phyloP scores from a whole-genome alignment of 2,329 filamentous ascomycete species.

The Fusarium armeniacum region DNA sequence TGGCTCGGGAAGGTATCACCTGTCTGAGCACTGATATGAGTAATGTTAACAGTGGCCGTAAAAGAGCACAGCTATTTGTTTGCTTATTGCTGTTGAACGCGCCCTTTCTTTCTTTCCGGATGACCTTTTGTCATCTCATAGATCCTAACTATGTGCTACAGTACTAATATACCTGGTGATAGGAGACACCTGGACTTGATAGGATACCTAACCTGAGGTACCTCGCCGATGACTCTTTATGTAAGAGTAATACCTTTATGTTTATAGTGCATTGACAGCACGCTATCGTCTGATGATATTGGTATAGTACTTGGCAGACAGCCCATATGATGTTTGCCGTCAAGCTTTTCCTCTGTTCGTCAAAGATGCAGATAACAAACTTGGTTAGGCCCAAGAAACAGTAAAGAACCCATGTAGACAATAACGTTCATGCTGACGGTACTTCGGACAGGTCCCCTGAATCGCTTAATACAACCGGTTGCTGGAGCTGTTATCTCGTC shows the following conservation, averaged over 20 bases:
- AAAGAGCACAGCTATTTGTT: not conserved
- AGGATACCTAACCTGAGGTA: not conserved
- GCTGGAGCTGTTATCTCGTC: not conserved
- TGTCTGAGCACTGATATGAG: not conserved
- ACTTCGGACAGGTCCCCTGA: not conserved
- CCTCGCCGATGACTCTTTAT: not conserved
- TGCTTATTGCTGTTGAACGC: not conserved
- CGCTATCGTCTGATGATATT: not conserved
- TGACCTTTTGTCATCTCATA: not conserved
- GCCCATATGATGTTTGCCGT: not conserved
- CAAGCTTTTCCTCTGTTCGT: too few relatives aligned
- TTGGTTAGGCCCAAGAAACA: not conserved
- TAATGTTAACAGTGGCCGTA: not conserved
- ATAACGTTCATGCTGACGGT: not conserved
- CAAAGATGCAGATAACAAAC: too few relatives aligned
- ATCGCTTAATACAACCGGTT: not conserved
- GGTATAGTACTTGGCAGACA: not conserved
- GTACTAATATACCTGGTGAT: not conserved
- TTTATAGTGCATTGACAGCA: not conserved
- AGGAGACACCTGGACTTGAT: not conserved
- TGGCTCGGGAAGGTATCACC: constrained; percentile 4
- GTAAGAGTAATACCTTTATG: not conserved
- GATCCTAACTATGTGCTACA: not conserved
- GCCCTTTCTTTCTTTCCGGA: not conserved
- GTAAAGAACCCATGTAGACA: not conserved